phyloP scores from a whole-genome alignment of 257 asterid genomes.

The Nicotiana noctiflora region DNA sequence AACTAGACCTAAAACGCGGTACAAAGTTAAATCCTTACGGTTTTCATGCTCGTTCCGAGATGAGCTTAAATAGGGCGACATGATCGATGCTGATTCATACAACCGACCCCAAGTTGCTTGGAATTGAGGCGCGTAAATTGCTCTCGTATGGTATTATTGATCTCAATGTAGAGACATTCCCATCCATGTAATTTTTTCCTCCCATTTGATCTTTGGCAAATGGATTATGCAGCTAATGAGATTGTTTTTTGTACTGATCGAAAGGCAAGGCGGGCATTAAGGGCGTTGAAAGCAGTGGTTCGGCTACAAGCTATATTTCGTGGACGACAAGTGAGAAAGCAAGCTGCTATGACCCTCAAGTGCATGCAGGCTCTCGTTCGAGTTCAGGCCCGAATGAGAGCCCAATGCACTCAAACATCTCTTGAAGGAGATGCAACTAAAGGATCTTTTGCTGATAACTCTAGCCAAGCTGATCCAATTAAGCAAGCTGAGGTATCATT shows the following conservation, averaged over 20 bases:
- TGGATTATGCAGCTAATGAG: neutral
- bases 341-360: slow-evolving; percentile 74
- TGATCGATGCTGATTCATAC: neutral
- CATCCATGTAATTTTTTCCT: neutral
- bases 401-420: slow-evolving; percentile 41
- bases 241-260: neutral
- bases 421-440: slow-evolving; percentile 18
- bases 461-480: slow-evolving; percentile 32
- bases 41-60: neutral
- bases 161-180: neutral
- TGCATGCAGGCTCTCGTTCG: slow-evolving; percentile 92
- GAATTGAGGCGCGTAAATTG: neutral
- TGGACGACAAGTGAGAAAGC: slow-evolving; percentile 71
- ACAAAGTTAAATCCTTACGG: neutral
- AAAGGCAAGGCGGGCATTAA: slow-evolving; percentile 84
- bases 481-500: slow-evolving; percentile 57
- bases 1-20: neutral
- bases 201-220: neutral
- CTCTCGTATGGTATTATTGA: neutral
- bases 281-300: slow-evolving; percentile 86
- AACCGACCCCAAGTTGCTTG: neutral
- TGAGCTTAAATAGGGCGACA: neutral
- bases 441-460: slow-evolving; percentile 6
- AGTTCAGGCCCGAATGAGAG: slow-evolving; percentile 75
- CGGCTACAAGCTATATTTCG: slow-evolving; percentile 90